Percentiles rank a stretch among this genome's conserved stretches.
Evolutionary conservation across 805 yeast species (phyloP).

Genomic region (Kodamaea restingae): DNA sequence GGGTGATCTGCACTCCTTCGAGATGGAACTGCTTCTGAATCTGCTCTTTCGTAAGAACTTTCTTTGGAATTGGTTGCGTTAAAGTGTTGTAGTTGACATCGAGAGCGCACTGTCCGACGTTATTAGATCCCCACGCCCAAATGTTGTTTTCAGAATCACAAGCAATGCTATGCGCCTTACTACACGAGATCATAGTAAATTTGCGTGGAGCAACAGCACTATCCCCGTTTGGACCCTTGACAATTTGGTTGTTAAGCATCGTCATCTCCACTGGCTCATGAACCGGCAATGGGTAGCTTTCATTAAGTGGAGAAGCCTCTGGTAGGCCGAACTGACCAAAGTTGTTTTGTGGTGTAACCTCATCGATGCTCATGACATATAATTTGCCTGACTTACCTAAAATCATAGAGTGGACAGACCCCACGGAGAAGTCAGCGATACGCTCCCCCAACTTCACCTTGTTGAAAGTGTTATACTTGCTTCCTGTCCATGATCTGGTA

Average conservation of each 20-base stretch:
- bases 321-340: slow-evolving; percentile 87
- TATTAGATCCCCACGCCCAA: slow-evolving; percentile 86
- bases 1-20: slow-evolving; percentile 44
- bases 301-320: slow-evolving; percentile 56
- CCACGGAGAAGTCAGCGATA: slow-evolving; percentile 49
- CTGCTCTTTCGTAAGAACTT: slow-evolving; percentile 24
- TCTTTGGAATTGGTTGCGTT: slow-evolving; percentile 64
- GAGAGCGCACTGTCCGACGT: slow-evolving; percentile 79
- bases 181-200: slow-evolving; percentile 64
- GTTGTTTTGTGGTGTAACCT: slow-evolving; percentile 23
- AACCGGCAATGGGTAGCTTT: slow-evolving; percentile 19
- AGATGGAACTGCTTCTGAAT: slow-evolving; percentile 22
- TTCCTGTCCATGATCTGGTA: slow-evolving; percentile 21
- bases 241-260: slow-evolving; percentile 49
- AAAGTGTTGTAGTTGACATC: slow-evolving; percentile 65
- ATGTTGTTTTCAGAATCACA: slow-evolving; percentile 62
- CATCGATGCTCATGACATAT: slow-evolving; percentile 53
- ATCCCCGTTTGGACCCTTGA: slow-evolving; percentile 12
- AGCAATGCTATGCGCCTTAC: slow-evolving; percentile 68
- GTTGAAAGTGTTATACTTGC: slow-evolving; percentile 5
- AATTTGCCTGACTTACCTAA: slow-evolving; percentile 58
- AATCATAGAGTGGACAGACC: slow-evolving; percentile 66
- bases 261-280: slow-evolving; percentile 45
- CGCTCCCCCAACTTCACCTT: slow-evolving; percentile 21
- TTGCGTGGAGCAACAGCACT: slow-evolving; percentile 29